These are phyloP conservation scores for Plasmodium chabaudi DNA, from an alignment of 169 alveolate genomes.

Conservation along the genomic window DNA sequence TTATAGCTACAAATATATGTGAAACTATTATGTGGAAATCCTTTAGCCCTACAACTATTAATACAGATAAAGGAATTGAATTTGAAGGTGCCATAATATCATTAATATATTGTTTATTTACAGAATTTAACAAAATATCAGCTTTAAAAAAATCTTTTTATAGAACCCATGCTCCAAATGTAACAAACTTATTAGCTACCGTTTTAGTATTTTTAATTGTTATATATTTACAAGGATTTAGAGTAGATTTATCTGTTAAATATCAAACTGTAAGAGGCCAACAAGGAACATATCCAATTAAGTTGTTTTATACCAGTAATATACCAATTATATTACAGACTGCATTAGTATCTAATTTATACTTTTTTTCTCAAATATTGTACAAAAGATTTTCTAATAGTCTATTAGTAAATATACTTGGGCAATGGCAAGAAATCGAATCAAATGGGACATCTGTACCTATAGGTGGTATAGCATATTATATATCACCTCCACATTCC, in stretches of 20 bases:
- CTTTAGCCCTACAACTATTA: conserved; percentile 98
- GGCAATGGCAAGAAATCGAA: conserved; percentile 97
- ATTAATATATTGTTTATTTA: conserved; percentile 96
- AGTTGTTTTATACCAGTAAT: conserved; percentile 99
- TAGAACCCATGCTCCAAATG: conserved; percentile 98
- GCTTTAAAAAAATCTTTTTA: conserved; percentile 94
- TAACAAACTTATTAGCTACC: conserved; percentile 97
- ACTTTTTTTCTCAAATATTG: conserved; percentile 98
- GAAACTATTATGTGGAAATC: conserved; percentile 99
- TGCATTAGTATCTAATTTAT: conserved; percentile 98
- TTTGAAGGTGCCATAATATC: conserved; percentile 99
- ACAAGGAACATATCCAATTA: conserved; percentile 98
- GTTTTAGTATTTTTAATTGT: conserved; percentile 97
- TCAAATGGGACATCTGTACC: conserved; percentile 98
- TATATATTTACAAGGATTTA: conserved; percentile 99
- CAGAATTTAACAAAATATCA: conserved; percentile 90
- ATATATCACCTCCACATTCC: conserved; percentile 98
- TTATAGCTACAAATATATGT: conserved; percentile 99
- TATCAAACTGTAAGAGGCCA: conserved; percentile 97
- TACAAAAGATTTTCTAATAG: conserved; percentile 97
- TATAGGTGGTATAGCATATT: conserved; percentile 99
- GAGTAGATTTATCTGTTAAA: conserved; percentile 97
- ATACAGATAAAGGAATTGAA: conserved; percentile 98
- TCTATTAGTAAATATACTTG: conserved; percentile 94
- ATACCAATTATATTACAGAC: conserved; percentile 99